phyloP scores from a whole-genome alignment of 306 rosid species.

The Boehmeria nivea region DNA sequence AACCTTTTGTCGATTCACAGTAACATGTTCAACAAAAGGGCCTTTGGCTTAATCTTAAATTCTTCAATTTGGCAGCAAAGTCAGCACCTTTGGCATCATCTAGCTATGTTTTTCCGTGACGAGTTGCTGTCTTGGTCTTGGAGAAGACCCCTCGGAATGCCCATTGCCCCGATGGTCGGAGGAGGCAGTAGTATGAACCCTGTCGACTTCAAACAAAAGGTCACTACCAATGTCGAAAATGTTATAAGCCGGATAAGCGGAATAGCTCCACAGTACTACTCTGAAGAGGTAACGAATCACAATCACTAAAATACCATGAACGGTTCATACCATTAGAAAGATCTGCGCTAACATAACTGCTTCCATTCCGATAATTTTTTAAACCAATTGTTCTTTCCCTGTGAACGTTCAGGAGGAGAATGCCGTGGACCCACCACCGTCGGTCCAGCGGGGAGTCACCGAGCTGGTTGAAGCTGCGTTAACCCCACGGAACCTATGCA shows the following conservation, averaged over 20 bases:
- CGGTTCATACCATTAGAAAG: not conserved
- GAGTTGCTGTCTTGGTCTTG: conserved; percentile 98
- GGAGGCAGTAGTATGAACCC: conserved; percentile 77
- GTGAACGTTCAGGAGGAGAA: conserved; percentile 66
- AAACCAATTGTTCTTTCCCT: not conserved
- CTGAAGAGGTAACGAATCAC: conserved; percentile 65
- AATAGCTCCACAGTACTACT: conserved; percentile 80
- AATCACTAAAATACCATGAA: too few species aligned
- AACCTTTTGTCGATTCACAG: not conserved
- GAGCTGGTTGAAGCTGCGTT: conserved; percentile 96
- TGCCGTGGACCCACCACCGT: conserved; percentile 78
- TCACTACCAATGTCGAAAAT: conserved; percentile 73
- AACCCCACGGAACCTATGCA: conserved; percentile 89
- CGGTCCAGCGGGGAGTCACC: conserved; percentile 88
- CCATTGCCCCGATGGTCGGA: conserved; percentile 69
- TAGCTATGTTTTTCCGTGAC: conserved; percentile 99
- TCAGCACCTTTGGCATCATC: conserved; percentile 96
- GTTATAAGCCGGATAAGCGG: conserved; percentile 71
- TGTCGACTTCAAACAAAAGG: conserved; percentile 79
- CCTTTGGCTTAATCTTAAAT: too few species aligned
- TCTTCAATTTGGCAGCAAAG: conserved; percentile 70
- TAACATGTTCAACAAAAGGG: too few species aligned
- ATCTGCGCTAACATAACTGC: not conserved
- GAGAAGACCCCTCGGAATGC: conserved; percentile 98
- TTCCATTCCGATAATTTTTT: not conserved